Evolutionary conservation across 2,329 filamentous ascomycete species (phyloP), one percentile per base, ranked within the genome.

Genomic region (Penicillium sp.): DNA sequence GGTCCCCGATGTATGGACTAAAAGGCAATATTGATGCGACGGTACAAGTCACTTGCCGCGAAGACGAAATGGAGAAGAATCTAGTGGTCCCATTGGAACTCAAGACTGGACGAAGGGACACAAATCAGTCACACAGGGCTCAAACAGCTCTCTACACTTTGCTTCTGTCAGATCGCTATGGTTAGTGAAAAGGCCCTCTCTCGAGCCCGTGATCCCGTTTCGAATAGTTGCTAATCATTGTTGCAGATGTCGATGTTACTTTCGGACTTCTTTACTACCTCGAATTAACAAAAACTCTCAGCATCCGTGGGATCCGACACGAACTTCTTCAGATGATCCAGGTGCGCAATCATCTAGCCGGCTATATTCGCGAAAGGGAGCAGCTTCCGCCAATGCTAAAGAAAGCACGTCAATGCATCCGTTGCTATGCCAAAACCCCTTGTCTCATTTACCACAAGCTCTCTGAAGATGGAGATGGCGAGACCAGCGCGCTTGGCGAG

Each of bases 1-100:
- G 94, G 94, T 97, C 93, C 7, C 94, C 94, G 0, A 93, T 91
- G 84, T 99, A 96, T 69, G 94, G 94, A 0, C 79, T 99, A 14
- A 99, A 99, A 72, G 94, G 94, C 29, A 99, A 97, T 64, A 94
- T 99, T 56, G 94, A 99, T 74, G 94, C 94, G 27, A 97, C 94
- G 0, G 89, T 99, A 1, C 90, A 99, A 75, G 88, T 94, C 14
- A 84, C 83, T 0, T 89, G 97, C 79, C 79, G 84, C 51, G 88
- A 96, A 53, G 83, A 85, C 26, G 77, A 81, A n/a, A 79, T 83
- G 29, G 74, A 78, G 43, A 84, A 84, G 57, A 89, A 83, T 5
- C 77, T 97, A 58, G 92, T 92, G 0, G 90, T 96, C 4, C 94
- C 94, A 0, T 90, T 99, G 60, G 94, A 99, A 70, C 83, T 99